Evolutionary conservation across 1,284 basidiomycete species (phyloP).

Genomic region (Moesziomyces antarcticus): DNA sequence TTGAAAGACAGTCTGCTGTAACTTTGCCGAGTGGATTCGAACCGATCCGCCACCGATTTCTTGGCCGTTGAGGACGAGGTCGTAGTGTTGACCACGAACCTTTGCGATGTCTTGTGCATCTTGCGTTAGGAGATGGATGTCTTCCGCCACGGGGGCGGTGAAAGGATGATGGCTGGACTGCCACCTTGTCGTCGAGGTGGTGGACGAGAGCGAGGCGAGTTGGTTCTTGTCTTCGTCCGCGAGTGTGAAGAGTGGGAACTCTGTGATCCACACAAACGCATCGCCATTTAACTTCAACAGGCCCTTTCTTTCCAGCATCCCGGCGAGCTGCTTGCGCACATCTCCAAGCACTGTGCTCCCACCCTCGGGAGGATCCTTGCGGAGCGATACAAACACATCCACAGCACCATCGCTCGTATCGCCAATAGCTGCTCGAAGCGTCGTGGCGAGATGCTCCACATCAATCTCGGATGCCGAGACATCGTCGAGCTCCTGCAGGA

Average conservation of each 20-base stretch:
- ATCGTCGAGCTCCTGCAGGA: slow-evolving; percentile 10
- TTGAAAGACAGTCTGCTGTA: slow-evolving; percentile 86
- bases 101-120: slow-evolving; percentile 11
- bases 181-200: slow-evolving; percentile 72
- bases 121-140: slow-evolving; percentile 78
- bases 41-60: slow-evolving; percentile 95
- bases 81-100: slow-evolving; percentile 91
- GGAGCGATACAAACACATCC: slow-evolving; percentile 43
- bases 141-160: slow-evolving; percentile 91
- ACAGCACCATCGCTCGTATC: slow-evolving; percentile 70
- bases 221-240: slow-evolving; percentile 88
- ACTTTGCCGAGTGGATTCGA: slow-evolving; percentile 83
- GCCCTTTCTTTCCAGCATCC: slow-evolving; percentile 76
- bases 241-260: slow-evolving; percentile 92
- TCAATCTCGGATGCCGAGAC: slow-evolving; percentile 40
- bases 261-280: slow-evolving; percentile 93
- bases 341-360: slow-evolving; percentile 85
- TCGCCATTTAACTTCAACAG: slow-evolving; percentile 69
- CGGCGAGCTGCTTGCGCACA: slow-evolving; percentile 75
- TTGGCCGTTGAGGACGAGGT: slow-evolving; percentile 92
- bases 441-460: slow-evolving; percentile 23
- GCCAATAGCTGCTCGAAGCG: slow-evolving; percentile 67
- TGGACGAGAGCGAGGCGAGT: slow-evolving; percentile 71
- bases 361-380: slow-evolving; percentile 72
- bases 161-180: slow-evolving; percentile 93